Conservation (phyloP, 78 protist species). For the Dictyostelium intermedium region DNA sequence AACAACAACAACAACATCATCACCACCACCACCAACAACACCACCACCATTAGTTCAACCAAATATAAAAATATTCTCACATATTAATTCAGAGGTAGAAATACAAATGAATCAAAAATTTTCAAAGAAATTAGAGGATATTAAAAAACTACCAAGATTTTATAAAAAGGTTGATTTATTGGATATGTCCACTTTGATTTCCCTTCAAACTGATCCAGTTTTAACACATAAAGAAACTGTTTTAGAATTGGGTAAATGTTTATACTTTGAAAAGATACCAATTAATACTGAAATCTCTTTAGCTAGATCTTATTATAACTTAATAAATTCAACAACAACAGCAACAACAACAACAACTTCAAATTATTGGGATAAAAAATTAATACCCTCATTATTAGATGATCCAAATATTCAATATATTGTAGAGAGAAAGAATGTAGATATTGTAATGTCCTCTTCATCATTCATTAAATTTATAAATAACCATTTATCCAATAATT, state of each 20-base stretch:
- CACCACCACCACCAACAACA: neutral
- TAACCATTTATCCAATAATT: constrained; percentile 6
- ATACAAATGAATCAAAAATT: constrained; percentile 20
- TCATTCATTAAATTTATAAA: constrained; percentile 56
- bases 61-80: neutral
- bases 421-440: constrained; percentile 46
- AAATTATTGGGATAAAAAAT: constrained; percentile 14
- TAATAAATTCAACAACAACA: neutral
- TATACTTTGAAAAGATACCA: constrained; percentile 27
- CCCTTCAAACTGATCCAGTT: constrained; percentile 37
- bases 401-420: constrained; percentile 33
- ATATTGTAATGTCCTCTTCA: constrained; percentile 64
- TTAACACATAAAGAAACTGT: constrained; percentile 42
- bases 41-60: neutral
- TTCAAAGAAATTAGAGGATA: neutral
- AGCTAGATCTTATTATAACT: neutral
- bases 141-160: constrained; percentile 33
- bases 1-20: neutral
- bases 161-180: constrained; percentile 13
- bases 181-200: constrained; percentile 44
- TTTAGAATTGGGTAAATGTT: constrained; percentile 50
- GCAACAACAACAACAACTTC: neutral
- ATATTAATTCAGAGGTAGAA: constrained; percentile 33
- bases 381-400: constrained; percentile 14
- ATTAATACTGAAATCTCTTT: constrained; percentile 5